phyloP scores from a whole-genome alignment of 106 monocot genomes.

The Apostasia ramifera region DNA sequence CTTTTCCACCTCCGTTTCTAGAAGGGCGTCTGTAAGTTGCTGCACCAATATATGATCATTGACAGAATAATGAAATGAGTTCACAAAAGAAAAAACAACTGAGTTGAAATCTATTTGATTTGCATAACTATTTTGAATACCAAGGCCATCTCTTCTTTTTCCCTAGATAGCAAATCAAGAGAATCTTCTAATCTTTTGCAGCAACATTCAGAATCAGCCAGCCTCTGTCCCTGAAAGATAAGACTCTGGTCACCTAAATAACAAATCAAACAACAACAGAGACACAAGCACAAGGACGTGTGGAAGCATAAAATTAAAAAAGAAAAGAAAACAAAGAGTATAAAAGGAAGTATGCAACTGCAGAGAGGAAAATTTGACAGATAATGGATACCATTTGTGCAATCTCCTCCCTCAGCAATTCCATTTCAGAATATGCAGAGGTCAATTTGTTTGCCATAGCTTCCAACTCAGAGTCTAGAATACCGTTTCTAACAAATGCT shows the following conservation, averaged over 20 bases:
- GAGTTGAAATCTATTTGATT: background rate
- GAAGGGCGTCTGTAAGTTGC: slow-evolving; percentile 87
- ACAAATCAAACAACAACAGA: slow-evolving; percentile 1
- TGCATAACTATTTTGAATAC: slow-evolving; percentile 20
- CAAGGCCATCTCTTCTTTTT: slow-evolving; percentile 88
- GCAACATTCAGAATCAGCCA: slow-evolving; percentile 43
- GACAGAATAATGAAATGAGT: background rate
- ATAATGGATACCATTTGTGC: slow-evolving; percentile 28
- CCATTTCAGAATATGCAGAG: slow-evolving; percentile 36
- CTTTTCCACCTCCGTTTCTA: slow-evolving; percentile 78
- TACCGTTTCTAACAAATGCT: slow-evolving; percentile 19
- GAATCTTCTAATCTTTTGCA: slow-evolving; percentile 37
- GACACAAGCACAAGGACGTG: background rate
- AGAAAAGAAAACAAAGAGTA: background rate
- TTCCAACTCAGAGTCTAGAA: slow-evolving; percentile 42
- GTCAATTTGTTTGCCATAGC: slow-evolving; percentile 34
- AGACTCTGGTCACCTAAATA: background rate
- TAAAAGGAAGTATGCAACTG: background rate
- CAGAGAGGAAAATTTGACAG: background rate
- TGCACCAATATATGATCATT: slow-evolving; percentile 13
- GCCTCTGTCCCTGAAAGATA: slow-evolving; percentile 38
- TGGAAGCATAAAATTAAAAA: background rate
- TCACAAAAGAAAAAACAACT: background rate
- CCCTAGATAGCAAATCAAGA: slow-evolving; percentile 34
- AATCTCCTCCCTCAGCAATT: slow-evolving; percentile 48